Conservation (phyloP, 805 yeast species). For the Barnettozyma salicaria region DNA sequence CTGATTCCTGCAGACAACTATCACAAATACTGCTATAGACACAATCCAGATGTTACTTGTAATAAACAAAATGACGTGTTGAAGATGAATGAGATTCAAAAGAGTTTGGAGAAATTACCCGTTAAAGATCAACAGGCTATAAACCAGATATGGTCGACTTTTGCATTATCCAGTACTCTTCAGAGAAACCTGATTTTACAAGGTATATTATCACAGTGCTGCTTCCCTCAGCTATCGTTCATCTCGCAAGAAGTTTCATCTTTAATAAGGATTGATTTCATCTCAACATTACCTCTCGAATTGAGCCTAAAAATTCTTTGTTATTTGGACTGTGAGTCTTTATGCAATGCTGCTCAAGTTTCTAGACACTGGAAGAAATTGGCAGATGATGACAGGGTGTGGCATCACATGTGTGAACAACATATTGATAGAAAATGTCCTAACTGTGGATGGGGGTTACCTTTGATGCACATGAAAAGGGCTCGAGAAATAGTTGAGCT, state of each 20-base stretch:
- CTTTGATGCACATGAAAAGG: constrained; percentile 82
- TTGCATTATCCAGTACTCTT: constrained; percentile 63
- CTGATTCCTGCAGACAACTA: constrained; percentile 38
- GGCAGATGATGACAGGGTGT: constrained; percentile 94
- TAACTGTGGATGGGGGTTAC: constrained; percentile 98
- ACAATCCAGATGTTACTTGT: constrained; percentile 81
- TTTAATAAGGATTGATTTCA: constrained; percentile 82
- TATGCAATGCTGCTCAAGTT: constrained; percentile 92
- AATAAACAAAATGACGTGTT: constrained; percentile 60
- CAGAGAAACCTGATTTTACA: constrained; percentile 73
- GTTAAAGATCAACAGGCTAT: constrained; percentile 71
- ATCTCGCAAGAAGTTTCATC: constrained; percentile 73
- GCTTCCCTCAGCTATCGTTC: constrained; percentile 90
- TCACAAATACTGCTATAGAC: constrained; percentile 82
- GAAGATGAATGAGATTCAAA: constrained; percentile 60
- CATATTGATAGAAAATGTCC: constrained; percentile 97
- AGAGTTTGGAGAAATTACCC: constrained; percentile 50
- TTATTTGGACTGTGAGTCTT: constrained; percentile 86
- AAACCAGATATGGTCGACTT: constrained; percentile 77
- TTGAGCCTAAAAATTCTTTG: constrained; percentile 78
- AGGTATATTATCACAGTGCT: constrained; percentile 83
- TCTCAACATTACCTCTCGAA: constrained; percentile 80
- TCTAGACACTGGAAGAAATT: constrained; percentile 78
- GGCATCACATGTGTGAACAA: constrained; percentile 98
- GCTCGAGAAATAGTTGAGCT: constrained; percentile 42